These are phyloP conservation scores for Lasiodiplodia sp. DNA, from an alignment of 2,329 filamentous ascomycete species.

Conservation along the genomic window DNA sequence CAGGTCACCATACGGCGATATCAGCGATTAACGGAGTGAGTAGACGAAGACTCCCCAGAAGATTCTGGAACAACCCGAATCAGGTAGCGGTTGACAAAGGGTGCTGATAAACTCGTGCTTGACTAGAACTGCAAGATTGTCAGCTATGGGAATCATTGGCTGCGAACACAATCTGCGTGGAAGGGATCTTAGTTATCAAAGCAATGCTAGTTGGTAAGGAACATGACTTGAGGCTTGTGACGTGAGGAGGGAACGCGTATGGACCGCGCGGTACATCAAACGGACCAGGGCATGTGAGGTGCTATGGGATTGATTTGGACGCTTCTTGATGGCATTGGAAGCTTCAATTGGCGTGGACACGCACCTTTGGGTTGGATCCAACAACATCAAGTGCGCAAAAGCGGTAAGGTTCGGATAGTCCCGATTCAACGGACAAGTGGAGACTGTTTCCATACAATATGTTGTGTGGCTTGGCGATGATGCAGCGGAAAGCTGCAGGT, in stretches of 20 bases:
- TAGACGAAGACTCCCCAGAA: neutral
- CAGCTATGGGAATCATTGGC: neutral
- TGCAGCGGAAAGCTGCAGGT: constrained; percentile 20
- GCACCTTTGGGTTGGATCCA: neutral
- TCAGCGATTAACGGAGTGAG: neutral
- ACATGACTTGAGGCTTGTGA: neutral
- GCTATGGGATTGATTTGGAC: neutral
- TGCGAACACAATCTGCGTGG: neutral
- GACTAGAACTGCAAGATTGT: neutral
- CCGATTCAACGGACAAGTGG: constrained; percentile 8
- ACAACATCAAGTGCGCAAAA: neutral
- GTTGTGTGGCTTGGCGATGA: constrained; percentile 14
- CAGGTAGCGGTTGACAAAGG: neutral
- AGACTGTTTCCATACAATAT: constrained; percentile 1
- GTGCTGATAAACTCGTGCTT: neutral
- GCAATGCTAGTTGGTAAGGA: neutral
- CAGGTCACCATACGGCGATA: neutral
- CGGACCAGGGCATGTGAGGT: neutral
- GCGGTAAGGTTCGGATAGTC: constrained; percentile 2
- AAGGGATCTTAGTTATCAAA: neutral
- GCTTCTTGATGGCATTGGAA: neutral
- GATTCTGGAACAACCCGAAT: neutral
- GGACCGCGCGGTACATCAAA: neutral
- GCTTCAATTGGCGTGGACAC: neutral
- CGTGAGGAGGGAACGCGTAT: neutral